Percentiles rank a stretch among this genome's conserved stretches.
Conservation (phyloP, 139 green algal species). For the Edaphochlamys debaryana region DNA sequence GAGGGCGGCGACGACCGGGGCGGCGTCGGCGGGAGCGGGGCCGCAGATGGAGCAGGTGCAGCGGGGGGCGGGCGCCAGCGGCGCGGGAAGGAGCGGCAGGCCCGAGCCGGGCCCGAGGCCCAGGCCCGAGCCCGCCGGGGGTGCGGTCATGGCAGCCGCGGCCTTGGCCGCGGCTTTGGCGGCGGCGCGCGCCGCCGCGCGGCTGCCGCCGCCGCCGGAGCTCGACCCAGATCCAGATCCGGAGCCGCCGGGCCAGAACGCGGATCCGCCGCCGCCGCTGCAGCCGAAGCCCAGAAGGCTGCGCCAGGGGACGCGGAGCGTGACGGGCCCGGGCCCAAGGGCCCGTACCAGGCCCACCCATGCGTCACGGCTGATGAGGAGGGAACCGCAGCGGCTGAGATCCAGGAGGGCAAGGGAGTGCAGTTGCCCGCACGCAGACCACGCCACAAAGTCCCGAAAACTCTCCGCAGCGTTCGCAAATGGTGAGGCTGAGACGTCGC, state of each 20-base stretch:
- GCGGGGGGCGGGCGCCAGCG: background rate
- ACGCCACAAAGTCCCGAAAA: background rate
- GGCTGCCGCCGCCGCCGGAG: background rate
- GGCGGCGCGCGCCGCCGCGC: background rate
- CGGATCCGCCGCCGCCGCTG: background rate
- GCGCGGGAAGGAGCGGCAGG: no score
- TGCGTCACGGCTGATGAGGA: background rate
- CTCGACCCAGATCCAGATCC: background rate
- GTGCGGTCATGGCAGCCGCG: background rate
- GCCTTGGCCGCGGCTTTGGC: background rate
- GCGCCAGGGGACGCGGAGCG: conserved; percentile 18
- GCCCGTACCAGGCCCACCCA: conserved; percentile 20
- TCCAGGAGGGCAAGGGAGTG: conserved; percentile 28
- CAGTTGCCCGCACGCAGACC: conserved; percentile 20
- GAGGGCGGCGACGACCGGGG: conserved; percentile 19
- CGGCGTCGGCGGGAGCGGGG: conserved; percentile 8
- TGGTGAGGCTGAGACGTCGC: no score
- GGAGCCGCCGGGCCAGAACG: background rate
- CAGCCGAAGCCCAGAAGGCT: background rate
- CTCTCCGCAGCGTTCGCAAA: no score
- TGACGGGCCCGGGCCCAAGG: conserved; percentile 1
- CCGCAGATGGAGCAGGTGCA: conserved; percentile 29
- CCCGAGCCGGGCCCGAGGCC: no score
- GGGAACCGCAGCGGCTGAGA: background rate
- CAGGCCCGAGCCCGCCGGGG: background rate